Base-by-base conservation (phyloP, 2,329 filamentous ascomycete genomes). In the Aspergillus fumigatiaffinis region DNA sequence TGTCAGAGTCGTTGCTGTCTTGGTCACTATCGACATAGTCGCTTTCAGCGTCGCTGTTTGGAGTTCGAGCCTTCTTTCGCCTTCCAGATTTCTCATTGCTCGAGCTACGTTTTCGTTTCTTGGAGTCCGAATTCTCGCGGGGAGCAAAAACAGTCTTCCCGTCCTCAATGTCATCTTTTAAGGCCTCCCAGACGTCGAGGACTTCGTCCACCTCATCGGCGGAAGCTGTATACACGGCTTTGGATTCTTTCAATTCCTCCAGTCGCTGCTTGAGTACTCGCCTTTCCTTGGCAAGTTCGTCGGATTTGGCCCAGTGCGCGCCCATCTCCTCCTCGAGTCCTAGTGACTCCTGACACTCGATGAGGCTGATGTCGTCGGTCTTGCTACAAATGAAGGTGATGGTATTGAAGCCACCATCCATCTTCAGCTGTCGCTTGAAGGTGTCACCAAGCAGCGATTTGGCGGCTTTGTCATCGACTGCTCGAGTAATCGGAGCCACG, bases 331-430 rank as follows among this genome's bases (percentile, higher is more conserved):
- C 44, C 1, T 73, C 68, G 2, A 79, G 65, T 1, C 64, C 67
- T 5, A 82, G 68, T 20, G 66, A 73, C 12, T 74, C 70, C 63
- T 73, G 47, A 71, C 77, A 78, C 55, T 83, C 79, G 0, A 69
- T 75, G 3, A 79, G 69, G 7, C 75, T 79, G 8, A 87, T 84
- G 47, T 87, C 83, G 64, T 88, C 86, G 0, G 83, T 85, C 65
- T 87, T 87, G 17, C 78, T 81, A 64, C 84, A 87, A 14, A 88
- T 82, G 58, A 87, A 87, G 0, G 82, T 85, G 2, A 87, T 75
- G 1, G 73, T 76, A 6, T 73, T 77, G 54, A 83, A 83, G 0
- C 74, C 77, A 1, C 82, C 81, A 57, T 87, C 85, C 63, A 82
- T 82, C 56, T 85, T 82, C 3, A 87, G 71, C 61, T 87, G 85